These are phyloP conservation scores for Geum urbanum DNA, from an alignment of 306 rosid species.

Conservation along the genomic window DNA sequence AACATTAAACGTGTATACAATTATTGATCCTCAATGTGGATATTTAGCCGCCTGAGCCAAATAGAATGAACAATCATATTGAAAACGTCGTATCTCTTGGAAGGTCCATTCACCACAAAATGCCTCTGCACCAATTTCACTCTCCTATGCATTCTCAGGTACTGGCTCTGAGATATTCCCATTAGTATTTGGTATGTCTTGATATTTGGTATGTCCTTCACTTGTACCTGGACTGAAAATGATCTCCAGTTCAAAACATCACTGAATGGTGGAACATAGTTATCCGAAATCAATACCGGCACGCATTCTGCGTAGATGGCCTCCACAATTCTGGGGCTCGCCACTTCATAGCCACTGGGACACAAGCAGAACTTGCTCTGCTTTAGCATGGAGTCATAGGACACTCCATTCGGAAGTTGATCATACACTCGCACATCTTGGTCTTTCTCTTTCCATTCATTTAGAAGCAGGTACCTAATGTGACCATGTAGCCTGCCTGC, in stretches of 20 bases:
- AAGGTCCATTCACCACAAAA: conserved; percentile 33
- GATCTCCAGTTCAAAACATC: conserved; percentile 43
- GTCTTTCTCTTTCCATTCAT: conserved; percentile 42
- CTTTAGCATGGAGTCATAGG: conserved; percentile 37
- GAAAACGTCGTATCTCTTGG: conserved; percentile 40
- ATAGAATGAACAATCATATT: conserved; percentile 43
- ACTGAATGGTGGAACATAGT: conserved; percentile 43
- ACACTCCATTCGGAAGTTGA: conserved; percentile 26
- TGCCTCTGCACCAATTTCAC: conserved; percentile 40
- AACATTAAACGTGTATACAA: no score
- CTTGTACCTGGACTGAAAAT: conserved; percentile 36
- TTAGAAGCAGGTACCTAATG: conserved; percentile 31
- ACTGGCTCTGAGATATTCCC: conserved; percentile 37
- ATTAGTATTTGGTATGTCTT: conserved; percentile 31
- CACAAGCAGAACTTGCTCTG: conserved; percentile 40
- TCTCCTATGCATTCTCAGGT: conserved; percentile 42
- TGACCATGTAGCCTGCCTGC: conserved; percentile 41
- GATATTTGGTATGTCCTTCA: conserved; percentile 37
- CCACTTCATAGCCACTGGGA: conserved; percentile 48
- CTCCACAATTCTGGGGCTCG: conserved; percentile 45
- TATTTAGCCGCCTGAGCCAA: conserved; percentile 43
- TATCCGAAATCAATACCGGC: conserved; percentile 40
- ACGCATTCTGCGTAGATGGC: conserved; percentile 48
- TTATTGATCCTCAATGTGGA: conserved; percentile 19
- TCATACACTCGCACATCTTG: conserved; percentile 37